Base-by-base conservation (phyloP, 2,329 filamentous ascomycete genomes). In the Alternaria arborescens region DNA sequence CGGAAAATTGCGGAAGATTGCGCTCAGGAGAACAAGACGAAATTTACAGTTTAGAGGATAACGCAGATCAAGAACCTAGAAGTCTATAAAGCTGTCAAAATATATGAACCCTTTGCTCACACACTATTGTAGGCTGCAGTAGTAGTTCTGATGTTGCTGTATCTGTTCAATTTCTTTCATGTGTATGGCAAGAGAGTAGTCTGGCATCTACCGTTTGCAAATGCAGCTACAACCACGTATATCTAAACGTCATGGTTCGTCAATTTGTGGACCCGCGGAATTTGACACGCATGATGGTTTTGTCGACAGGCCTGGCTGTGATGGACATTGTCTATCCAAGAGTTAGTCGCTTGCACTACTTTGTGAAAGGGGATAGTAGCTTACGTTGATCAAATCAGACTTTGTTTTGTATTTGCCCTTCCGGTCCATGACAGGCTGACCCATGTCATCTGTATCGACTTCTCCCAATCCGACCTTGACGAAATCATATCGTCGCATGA, bases 391-490 rank as follows among this genome's bases (percentile, higher is more conserved):
- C 58, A 79, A 50, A 52, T 72, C 69, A 8, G 71, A 72, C 55
- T 71, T 73, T 11, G 69, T 70, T 64, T 64, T 72, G 54, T 69
- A 75, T 47, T 50, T 67, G 5, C 76, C 76, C 46, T 72, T 72
- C 16, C 67, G 61, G 56, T 71, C 71, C 41, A 76, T 14, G n/a
- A 72, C 53, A 30, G 70, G 69, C 44, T 58, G 43, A 0, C 72
- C 75, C 32, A 69, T 62, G 36, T 70, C 70, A 41, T 74, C 70
- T 16, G 47, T 36, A 44, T 64, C 66, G 20, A 76, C 46, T 52
- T 72, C 74, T 8, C 76, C 77, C 14, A 71, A 62, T 0, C 77
- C 76, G 1, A 78, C 68, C 64, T 78, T 79, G 16, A 70, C 62
- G 47, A 78, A 77, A 26, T 76, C 71, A 54, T 74, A 78, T 30